Evolutionary conservation across 176 grass and related monocot genomes (phyloP).

Genomic region (Aegilops speltoides): DNA sequence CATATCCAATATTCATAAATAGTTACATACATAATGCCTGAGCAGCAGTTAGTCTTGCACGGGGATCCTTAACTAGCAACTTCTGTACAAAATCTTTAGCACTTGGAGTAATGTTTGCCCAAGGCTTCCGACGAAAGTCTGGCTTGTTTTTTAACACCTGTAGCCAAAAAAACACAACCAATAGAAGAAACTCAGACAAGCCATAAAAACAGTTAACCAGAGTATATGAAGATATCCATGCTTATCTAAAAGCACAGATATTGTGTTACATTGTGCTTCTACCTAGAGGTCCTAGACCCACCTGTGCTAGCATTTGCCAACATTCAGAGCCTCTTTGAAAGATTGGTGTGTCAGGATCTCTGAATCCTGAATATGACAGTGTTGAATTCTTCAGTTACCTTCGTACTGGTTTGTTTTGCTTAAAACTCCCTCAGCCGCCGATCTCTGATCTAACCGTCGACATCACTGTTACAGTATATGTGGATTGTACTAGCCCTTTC

Average conservation of each 20-base stretch:
- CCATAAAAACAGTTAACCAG: constrained; percentile 16
- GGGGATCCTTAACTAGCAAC: constrained; percentile 94
- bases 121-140: constrained; percentile 88
- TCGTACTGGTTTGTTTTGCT: too few relatives aligned
- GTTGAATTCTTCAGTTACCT: too few relatives aligned
- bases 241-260: constrained; percentile 25
- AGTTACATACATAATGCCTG: constrained; percentile 91
- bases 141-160: constrained; percentile 95
- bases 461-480: too few relatives aligned
- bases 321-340: not conserved
- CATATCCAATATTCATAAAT: constrained; percentile 23
- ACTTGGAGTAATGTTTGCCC: constrained; percentile 81
- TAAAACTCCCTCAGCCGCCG: too few relatives aligned
- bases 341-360: not conserved
- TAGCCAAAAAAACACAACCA: constrained; percentile 13
- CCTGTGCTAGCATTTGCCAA: not conserved
- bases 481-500: too few relatives aligned
- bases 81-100: constrained; percentile 98
- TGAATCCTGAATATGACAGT: too few relatives aligned
- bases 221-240: constrained; percentile 14
- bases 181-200: constrained; percentile 2
- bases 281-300: constrained; percentile 4
- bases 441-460: too few relatives aligned
- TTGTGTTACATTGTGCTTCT: not conserved
- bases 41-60: constrained; percentile 88